Evolutionary conservation across 257 asterid species (phyloP), one percentile per base, ranked within the genome.

Genomic region (Marsdenia floribunda): DNA sequence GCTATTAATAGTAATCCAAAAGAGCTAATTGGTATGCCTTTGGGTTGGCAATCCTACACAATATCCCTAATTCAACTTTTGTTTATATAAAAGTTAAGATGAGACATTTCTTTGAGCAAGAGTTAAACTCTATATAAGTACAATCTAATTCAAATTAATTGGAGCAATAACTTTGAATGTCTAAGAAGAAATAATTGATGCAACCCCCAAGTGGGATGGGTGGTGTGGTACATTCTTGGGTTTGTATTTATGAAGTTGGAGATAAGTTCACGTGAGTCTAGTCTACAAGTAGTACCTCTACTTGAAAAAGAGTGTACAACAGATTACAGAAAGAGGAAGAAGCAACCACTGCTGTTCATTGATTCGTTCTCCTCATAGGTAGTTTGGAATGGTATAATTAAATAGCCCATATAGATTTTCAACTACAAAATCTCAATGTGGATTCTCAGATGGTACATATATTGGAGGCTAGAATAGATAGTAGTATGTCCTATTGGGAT

Each of bases 361-460:
- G 70, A 65, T 65, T 65, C n/a, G 70, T 38, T 65, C 50, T 38
- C 14, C 50, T 18, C 40, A 19, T 18, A 18, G 40, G n/a, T 65
- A 37, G 3, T 65, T 12, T 65, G 70, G 50, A 19, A 24, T 35
- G 50, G 21, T 65, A 65, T 18, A 37, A 38, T 35, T 44, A 44
- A 6, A 65, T 65, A 35, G 29, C 29, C 70, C 16, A 18, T 65
- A 38, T 14, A 42, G 61, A 68, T 52, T 61, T 74, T 64, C 65
- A 74, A 66, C 72, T 21, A 38, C 35, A 46, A 75, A 49, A 78
- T 59, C 78, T 70, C 78, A 60, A 65, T 73, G 59, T 63, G 80
- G 77, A 72, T 80, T 49, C 74, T 71, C 69, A 55, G 29, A 59
- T 44, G 46, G 63, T 75, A 54, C 68, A 65, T 24, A 44, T 21